phyloP scores from a whole-genome alignment of 2,329 filamentous ascomycete genomes.

The Bipolaris bicolor region DNA sequence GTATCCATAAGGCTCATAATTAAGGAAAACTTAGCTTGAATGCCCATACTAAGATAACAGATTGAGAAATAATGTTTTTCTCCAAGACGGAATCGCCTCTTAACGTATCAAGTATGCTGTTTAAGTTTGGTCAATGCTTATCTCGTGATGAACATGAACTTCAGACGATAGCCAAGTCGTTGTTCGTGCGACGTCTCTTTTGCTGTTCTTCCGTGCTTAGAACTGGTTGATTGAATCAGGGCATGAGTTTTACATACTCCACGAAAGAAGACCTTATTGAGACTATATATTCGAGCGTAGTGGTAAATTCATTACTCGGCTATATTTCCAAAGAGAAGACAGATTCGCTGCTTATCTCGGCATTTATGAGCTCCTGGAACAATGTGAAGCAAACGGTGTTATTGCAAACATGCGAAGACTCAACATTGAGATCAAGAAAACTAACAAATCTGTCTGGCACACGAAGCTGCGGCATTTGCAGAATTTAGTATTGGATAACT shows the following conservation, averaged over 20 bases:
- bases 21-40: too few species aligned
- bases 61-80: too few species aligned
- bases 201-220: too few species aligned
- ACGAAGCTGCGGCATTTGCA: slow-evolving; percentile 6
- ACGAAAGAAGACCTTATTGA: slow-evolving; percentile 44
- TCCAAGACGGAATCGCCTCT: too few species aligned
- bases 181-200: slow-evolving; percentile 41
- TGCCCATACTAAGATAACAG: too few species aligned
- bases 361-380: slow-evolving; percentile 47
- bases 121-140: too few species aligned
- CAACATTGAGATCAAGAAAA: slow-evolving; percentile 10
- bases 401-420: slow-evolving; percentile 8
- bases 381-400: slow-evolving; percentile 1
- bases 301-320: slow-evolving; percentile 49
- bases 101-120: too few species aligned
- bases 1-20: too few species aligned
- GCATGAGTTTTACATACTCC: slow-evolving; percentile 53
- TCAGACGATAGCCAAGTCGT: slow-evolving; percentile 36
- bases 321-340: slow-evolving; percentile 30
- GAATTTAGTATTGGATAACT: slow-evolving; percentile 3
- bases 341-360: slow-evolving; percentile 41
- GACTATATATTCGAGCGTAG: slow-evolving; percentile 36
- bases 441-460: slow-evolving; percentile 4
- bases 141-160: too few species aligned
- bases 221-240: too few species aligned